These are phyloP conservation scores for Fulvia fulva DNA, from an alignment of 2,329 filamentous ascomycete species.

Conservation along the genomic window DNA sequence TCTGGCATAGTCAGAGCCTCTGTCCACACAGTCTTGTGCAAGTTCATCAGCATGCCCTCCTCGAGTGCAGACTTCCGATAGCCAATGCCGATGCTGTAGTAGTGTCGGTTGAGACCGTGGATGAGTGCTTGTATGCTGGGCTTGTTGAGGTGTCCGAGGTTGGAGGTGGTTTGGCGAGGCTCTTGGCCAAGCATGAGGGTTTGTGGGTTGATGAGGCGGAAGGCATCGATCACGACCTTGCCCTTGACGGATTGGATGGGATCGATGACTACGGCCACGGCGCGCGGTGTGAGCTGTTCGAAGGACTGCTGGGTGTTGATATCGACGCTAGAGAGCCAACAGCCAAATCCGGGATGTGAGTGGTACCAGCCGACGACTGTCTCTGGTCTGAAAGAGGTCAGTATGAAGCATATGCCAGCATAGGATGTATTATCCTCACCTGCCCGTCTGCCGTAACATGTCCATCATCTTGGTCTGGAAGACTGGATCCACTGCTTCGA, in stretches of 20 bases:
- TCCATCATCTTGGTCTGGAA: conserved; percentile 99
- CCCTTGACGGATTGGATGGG: conserved; percentile 99
- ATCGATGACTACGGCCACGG: conserved; percentile 95
- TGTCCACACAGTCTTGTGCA: conserved; percentile 99
- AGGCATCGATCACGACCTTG: conserved; percentile 98
- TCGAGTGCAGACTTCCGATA: conserved; percentile 94
- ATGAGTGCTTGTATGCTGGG: conserved; percentile 99
- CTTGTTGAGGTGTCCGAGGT: conserved; percentile 97
- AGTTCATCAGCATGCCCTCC: conserved; percentile 99
- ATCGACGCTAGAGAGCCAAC: conserved; percentile 97
- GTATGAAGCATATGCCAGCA: background rate
- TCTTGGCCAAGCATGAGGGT: conserved; percentile 97
- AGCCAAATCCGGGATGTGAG: conserved; percentile 97
- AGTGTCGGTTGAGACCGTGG: conserved; percentile 95
- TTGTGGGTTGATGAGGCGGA: conserved; percentile 97
- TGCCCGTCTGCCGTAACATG: conserved; percentile 94
- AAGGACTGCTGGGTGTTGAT: conserved; percentile 99
- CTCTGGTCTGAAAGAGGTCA: conserved; percentile 63
- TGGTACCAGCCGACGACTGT: conserved; percentile 99
- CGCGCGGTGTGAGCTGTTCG: conserved; percentile 93
- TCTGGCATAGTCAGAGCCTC: conserved; percentile 96
- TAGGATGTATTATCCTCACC: conserved; percentile 52
- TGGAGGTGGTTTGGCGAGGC: conserved; percentile 94
- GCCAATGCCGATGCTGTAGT: conserved; percentile 98
- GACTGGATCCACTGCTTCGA: conserved; percentile 95